These are phyloP conservation scores for Parvularia atlantis DNA, from an alignment of 78 protist genomes.

Conservation along the genomic window DNA sequence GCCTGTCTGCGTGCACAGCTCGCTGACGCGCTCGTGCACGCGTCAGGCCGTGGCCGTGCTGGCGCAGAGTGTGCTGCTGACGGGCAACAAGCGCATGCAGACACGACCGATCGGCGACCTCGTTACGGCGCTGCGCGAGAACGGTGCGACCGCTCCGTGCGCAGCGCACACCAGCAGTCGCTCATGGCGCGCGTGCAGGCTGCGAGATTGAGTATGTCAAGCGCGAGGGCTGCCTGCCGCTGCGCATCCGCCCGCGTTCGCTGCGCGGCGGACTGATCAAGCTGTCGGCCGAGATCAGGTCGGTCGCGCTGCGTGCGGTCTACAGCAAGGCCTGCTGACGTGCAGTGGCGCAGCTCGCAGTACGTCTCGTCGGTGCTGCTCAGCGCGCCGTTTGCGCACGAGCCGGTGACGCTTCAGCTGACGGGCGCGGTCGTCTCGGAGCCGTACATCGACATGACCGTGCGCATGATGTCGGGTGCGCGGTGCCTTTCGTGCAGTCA, in stretches of 20 bases:
- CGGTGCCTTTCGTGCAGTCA: too few relatives aligned
- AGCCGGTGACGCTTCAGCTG: constrained; percentile 16
- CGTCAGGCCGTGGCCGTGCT: not conserved
- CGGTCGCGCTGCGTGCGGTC: too few relatives aligned
- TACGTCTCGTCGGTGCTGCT: constrained; percentile 57
- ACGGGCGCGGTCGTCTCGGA: constrained; percentile 27
- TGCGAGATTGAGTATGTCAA: constrained; percentile 8
- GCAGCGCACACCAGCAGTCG: too few relatives aligned
- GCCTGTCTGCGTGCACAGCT: too few relatives aligned
- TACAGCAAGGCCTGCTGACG: too few relatives aligned
- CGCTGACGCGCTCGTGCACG: constrained; percentile 13
- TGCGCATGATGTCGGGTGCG: constrained; percentile 20
- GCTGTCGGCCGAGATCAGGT: constrained; percentile 33
- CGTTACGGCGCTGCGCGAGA: constrained; percentile 19
- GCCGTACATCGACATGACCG: constrained; percentile 72
- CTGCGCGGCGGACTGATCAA: constrained; percentile 42
- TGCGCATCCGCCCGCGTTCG: not conserved
- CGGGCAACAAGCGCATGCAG: constrained; percentile 51
- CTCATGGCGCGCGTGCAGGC: too few relatives aligned
- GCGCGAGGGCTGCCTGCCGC: constrained; percentile 11
- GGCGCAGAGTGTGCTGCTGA: not conserved
- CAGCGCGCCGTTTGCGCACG: constrained; percentile 55
- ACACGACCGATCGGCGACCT: constrained; percentile 44
- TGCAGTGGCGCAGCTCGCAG: constrained; percentile 15
- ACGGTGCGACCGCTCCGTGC: too few relatives aligned